Conservation (phyloP, 345 rosid species). For the Gossypium australe region DNA sequence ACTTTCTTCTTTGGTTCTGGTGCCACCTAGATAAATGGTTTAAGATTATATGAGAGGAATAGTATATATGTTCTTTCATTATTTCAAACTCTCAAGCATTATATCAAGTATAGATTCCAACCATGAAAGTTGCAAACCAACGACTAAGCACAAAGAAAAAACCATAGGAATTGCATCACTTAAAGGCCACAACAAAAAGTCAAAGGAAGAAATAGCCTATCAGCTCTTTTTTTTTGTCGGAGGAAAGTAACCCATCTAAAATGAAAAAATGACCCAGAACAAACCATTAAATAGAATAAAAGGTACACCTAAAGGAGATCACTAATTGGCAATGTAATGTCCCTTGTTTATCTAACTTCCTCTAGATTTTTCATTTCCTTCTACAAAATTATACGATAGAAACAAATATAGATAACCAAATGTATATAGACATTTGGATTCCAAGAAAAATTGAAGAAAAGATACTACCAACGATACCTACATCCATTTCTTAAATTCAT, state of each 20-base stretch:
- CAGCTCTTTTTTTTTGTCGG: too few relatives aligned
- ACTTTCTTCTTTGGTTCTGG: slow-evolving; percentile 71
- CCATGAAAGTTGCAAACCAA: background rate
- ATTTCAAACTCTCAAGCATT: background rate
- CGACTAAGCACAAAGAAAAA: background rate
- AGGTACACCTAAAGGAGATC: slow-evolving; percentile 56
- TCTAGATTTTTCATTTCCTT: slow-evolving; percentile 17
- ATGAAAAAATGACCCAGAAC: background rate
- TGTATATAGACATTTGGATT: background rate
- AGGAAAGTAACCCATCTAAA: background rate
- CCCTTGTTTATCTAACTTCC: slow-evolving; percentile 25
- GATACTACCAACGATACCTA: too few relatives aligned
- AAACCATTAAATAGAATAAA: background rate
- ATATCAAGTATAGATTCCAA: background rate
- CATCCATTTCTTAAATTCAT: too few relatives aligned
- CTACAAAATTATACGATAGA: slow-evolving; percentile 28
- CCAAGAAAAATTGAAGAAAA: background rate
- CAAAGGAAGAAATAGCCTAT: background rate
- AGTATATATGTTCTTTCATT: background rate
- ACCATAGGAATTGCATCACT: background rate
- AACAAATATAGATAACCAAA: background rate
- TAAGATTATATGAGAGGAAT: background rate
- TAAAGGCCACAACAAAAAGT: background rate
- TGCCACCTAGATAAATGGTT: slow-evolving; percentile 45
- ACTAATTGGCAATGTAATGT: slow-evolving; percentile 19